Base-by-base conservation (phyloP, 2,329 filamentous ascomycete genomes). In the Exophiala alcalophila region DNA sequence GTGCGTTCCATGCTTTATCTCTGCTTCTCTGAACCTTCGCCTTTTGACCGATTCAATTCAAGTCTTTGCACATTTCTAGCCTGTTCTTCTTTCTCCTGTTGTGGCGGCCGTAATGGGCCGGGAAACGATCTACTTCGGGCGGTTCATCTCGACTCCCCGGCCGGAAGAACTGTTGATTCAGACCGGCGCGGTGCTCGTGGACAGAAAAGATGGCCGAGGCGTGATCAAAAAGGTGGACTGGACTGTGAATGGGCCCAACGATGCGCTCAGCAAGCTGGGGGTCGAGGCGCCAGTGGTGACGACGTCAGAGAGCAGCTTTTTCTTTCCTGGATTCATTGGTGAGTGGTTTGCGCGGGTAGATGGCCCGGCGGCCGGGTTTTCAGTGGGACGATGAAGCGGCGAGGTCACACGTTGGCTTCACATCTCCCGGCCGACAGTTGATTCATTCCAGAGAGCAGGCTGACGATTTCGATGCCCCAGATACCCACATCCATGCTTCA, bases 401-500 rank as follows among this genome's bases (percentile, higher is more conserved):
- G 12, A 30, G 4, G 19, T 10, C 11, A 10, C 7, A 16, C 7
- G 12, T 18, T 30, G 28, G n/a, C 27, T 2, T 9, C 27, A 14
- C 18, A 31, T 11, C 15, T 9, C 5, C 10, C 14, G 28, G 30
- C 18, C 12, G 6, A 20, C 4, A 26, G 7, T 8, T 20, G 21
- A 9, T 18, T 40, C 16, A 26, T 40, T 28, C 19, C 23, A 15
- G 18, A 24, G 36, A 34, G 8, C 7, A 18, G 23, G 26, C 12
- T 42, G 24, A 42, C 31, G 18, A 19, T 29, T 2, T 30, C 8
- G 5, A 16, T 18, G 9, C 14, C 5, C 9, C 50, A 91, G 91
- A 98, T 65, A 95, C 92, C 1, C 92, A 98, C 63, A 85, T 95
- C 44, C 92, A 98, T 63, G 92, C 92, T 6, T 79, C 90, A 0